Evolutionary conservation across 192 early-diverging fungal species (phyloP).

Genomic region (Kickxella alabastrina): DNA sequence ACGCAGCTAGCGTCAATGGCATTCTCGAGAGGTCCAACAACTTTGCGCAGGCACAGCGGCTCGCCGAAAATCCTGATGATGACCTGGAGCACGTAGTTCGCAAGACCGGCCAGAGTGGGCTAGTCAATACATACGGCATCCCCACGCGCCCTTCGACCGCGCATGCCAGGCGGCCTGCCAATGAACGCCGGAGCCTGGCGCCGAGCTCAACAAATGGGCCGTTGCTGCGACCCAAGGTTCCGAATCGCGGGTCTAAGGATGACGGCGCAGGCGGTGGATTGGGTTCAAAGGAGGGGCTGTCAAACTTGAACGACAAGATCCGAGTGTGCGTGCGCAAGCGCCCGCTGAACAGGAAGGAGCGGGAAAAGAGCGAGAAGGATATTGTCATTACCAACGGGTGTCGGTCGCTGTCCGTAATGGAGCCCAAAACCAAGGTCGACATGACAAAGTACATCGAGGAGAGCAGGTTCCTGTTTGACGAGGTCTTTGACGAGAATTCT

Average conservation of each 20-base stretch:
- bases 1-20: slow-evolving; percentile 21
- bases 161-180: slow-evolving; percentile 19
- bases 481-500: slow-evolving; percentile 83
- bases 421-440: slow-evolving; percentile 96
- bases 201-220: neutral
- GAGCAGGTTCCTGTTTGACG: slow-evolving; percentile 93
- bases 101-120: slow-evolving; percentile 22
- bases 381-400: slow-evolving; percentile 65
- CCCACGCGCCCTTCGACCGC: slow-evolving; percentile 27
- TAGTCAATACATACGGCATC: slow-evolving; percentile 46
- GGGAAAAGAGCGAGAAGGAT: slow-evolving; percentile 76
- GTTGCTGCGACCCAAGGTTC: slow-evolving; percentile 14
- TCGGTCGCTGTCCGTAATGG: slow-evolving; percentile 79
- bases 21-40: slow-evolving; percentile 33
- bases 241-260: slow-evolving; percentile 12
- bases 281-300: slow-evolving; percentile 15
- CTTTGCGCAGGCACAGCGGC: slow-evolving; percentile 17
- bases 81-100: slow-evolving; percentile 48
- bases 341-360: slow-evolving; percentile 86
- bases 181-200: slow-evolving; percentile 36
- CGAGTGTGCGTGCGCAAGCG: slow-evolving; percentile 96
- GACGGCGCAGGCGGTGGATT: slow-evolving; percentile 11
- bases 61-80: slow-evolving; percentile 27
- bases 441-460: slow-evolving; percentile 93
- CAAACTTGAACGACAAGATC: slow-evolving; percentile 69